phyloP scores from a whole-genome alignment of 768 basidiomycete species.

The Tricholoma bakamatsutake region DNA sequence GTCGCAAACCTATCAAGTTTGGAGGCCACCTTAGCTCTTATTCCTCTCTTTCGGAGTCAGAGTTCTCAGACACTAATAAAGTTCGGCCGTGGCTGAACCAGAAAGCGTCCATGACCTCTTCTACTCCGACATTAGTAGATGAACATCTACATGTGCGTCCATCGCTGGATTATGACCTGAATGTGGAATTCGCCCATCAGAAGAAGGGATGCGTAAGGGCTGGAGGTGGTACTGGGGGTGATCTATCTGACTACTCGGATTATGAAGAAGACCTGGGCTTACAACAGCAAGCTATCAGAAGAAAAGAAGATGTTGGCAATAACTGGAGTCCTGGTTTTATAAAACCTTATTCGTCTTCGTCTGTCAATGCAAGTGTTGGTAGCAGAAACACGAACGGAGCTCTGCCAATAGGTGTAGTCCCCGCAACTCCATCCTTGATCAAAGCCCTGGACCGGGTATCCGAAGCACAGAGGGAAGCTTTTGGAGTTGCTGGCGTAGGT shows the following conservation, averaged over 20 bases:
- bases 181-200: constrained; percentile 5
- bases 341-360: constrained; percentile 28
- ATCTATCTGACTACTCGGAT: constrained; percentile 38
- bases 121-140: constrained; percentile 14
- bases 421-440: constrained; percentile 60
- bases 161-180: background rate
- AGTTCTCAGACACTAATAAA: constrained; percentile 5
- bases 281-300: constrained; percentile 10
- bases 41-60: constrained; percentile 26
- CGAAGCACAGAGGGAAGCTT: constrained; percentile 50
- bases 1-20: constrained; percentile 30
- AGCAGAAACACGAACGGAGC: constrained; percentile 1
- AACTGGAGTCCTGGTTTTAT: constrained; percentile 50
- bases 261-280: constrained; percentile 39
- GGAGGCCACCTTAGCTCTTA: constrained; percentile 24
- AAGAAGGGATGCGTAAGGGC: constrained; percentile 8
- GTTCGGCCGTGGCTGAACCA: constrained; percentile 10
- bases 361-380: background rate
- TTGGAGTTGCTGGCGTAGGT: constrained; percentile 13
- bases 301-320: constrained; percentile 10
- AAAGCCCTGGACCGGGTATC: constrained; percentile 56
- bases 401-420: constrained; percentile 32
- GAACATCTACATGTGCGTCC: constrained; percentile 1
- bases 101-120: constrained; percentile 16
- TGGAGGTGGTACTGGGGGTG: constrained; percentile 13